A percentile compares a stretch with the other conserved stretches of the same genome.
Conservation (phyloP, 1,139 yeast species). For the Candida mesenterica region DNA sequence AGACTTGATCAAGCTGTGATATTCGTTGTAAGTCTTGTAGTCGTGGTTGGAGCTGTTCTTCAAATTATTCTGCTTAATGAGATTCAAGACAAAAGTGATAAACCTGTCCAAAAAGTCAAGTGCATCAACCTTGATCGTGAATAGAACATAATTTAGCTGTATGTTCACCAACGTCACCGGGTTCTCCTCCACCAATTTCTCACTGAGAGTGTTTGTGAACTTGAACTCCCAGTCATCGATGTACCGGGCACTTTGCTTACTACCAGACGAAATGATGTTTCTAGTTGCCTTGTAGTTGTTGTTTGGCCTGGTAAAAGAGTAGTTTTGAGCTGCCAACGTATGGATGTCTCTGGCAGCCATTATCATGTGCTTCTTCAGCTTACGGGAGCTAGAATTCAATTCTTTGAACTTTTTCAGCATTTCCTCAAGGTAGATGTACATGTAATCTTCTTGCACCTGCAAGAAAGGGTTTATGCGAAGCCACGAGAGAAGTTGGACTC, state of each 20-base stretch:
- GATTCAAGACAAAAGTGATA: slow-evolving; percentile 10
- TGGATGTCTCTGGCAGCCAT: slow-evolving; percentile 10
- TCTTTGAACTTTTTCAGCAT: slow-evolving; percentile 9
- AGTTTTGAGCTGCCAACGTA: not conserved
- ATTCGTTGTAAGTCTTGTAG: slow-evolving; percentile 6
- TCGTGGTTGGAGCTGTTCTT: slow-evolving; percentile 6
- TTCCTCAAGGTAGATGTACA: slow-evolving; percentile 12
- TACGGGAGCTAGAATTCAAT: slow-evolving; percentile 4
- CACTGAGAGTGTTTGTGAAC: slow-evolving; percentile 24
- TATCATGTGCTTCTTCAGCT: slow-evolving; percentile 8
- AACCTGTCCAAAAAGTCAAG: slow-evolving; percentile 22
- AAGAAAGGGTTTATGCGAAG: slow-evolving; percentile 36
- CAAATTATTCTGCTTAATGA: slow-evolving; percentile 6
- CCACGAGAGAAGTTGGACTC: slow-evolving; percentile 41
- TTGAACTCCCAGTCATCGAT: slow-evolving; percentile 27
- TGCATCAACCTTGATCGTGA: slow-evolving; percentile 30
- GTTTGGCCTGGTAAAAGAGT: slow-evolving; percentile 2
- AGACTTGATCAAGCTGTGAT: slow-evolving; percentile 3
- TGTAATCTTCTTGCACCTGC: slow-evolving; percentile 28
- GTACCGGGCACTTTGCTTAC: slow-evolving; percentile 10
- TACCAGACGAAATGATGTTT: not conserved
- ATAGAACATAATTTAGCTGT: slow-evolving; percentile 37
- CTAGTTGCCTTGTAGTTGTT: not conserved
- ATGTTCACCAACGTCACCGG: slow-evolving; percentile 30
- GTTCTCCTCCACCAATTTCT: slow-evolving; percentile 26